Base-by-base conservation (phyloP, 2,329 filamentous ascomycete species). In the Clonostachys sp. region DNA sequence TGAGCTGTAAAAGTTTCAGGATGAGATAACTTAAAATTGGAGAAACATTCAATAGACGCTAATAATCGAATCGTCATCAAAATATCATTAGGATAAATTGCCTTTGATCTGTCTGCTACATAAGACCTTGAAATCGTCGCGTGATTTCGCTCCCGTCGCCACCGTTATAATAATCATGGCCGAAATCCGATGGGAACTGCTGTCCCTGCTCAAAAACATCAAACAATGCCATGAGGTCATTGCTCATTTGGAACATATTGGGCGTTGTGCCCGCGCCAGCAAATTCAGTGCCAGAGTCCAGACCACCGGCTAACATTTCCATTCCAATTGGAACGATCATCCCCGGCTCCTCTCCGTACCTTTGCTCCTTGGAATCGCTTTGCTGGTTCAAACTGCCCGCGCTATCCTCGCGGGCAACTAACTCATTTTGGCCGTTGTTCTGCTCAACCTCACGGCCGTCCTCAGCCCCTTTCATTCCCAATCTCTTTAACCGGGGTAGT, bases 211-310 rank as follows among this genome's bases (percentile, higher is more conserved):
- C 63, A 16, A 68, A 62, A 0, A 59, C 57, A 38, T 68, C 61
- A 45, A 69, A 70, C 1, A 69, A 51, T 14, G 57, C 57, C 16
- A 69, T 46, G 2, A 70, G 52, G 5, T 68, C 63, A n/a, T 58
- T 61, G 8, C 61, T 57, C 57, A 68, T 64, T 18, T 61, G 57
- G 7, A 57, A 58, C 57, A 64, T 61, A 30, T 67, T 62, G 0
- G 63, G 65, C 1, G 61, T 56, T 0, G 57, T 46, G 41, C 38
- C 33, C 4, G 18, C 42, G 5, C 35, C 33, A 14, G n/a, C 13
- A 30, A 30, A 30, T 39, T 39, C 33, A 5, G 18, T 44, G 9
- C 35, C 33, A 14, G n/a, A 6, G 34, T 34, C 20, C 3, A 38
- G 14, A 30, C 24, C 24, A 10, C 24, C 24, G 12, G 16, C 33